phyloP scores from a whole-genome alignment of 192 early-diverging fungal species.

The Backusella luteola region DNA sequence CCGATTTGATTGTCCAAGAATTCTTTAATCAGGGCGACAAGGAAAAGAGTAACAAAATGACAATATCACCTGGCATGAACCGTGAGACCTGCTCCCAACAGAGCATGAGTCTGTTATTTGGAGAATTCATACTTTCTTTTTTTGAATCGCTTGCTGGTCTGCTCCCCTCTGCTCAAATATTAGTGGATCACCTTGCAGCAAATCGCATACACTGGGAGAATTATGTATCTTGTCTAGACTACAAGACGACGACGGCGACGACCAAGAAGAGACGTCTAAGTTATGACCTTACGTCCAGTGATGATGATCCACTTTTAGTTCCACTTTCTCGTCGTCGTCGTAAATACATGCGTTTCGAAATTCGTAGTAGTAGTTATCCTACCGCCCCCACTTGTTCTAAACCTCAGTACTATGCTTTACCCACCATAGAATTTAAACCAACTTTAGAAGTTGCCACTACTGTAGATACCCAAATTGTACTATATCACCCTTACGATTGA shows the following conservation, averaged over 20 bases:
- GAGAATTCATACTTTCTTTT: constrained; percentile 73
- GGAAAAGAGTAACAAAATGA: constrained; percentile 67
- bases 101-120: constrained; percentile 74
- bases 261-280: not conserved
- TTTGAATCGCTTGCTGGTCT: constrained; percentile 76
- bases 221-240: not conserved
- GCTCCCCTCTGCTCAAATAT: constrained; percentile 59
- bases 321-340: not conserved
- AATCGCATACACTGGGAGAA: constrained; percentile 8
- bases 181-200: constrained; percentile 38
- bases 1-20: constrained; percentile 77
- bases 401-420: not conserved
- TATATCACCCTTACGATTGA: not conserved
- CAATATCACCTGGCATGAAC: constrained; percentile 86
- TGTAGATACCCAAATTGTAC: not conserved
- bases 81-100: constrained; percentile 61
- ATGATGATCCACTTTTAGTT: not conserved
- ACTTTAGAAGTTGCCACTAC: not conserved
- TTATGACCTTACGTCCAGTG: not conserved
- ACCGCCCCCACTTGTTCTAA: not conserved
- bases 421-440: constrained; percentile 1
- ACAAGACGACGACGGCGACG: not conserved
- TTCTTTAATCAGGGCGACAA: constrained; percentile 84
- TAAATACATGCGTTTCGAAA: not conserved
- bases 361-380: not conserved